Base-by-base conservation (phyloP, 2,329 filamentous ascomycete genomes). In the Celoporthe dispersa region DNA sequence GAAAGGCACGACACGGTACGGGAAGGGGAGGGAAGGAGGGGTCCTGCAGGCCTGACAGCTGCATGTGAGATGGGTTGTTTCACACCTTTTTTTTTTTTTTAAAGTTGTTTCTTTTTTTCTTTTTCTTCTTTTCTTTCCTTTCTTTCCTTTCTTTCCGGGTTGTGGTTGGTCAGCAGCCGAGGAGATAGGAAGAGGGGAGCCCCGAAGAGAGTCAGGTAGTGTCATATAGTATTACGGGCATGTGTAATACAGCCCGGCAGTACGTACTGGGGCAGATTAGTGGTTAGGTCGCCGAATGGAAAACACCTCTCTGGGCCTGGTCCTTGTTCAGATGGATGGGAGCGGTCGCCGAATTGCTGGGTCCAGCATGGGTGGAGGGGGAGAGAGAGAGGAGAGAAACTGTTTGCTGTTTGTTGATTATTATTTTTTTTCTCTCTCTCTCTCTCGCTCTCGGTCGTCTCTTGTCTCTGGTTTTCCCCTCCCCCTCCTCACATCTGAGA, bases 271-370 rank as follows among this genome's bases (percentile, higher is more conserved):
- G 6, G 37, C 12, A 11, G 57, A 39, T 61, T n/a, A 25, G 48
- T 39, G 19, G 19, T 31, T 19, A 55, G 64, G 48, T 65, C 48
- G 64, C 64, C 64, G 64, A 65, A 55, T 53, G 44, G 31, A 3
- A 16, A n/a, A 19, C 5, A 33, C 4, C 57, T 60, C 39, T 60
- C 7, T 53, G 14, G 35, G 6, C 37, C 60, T 25, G 39, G 60
- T 41, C 35, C 37, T 63, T 63, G 12, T 28, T 28, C 28, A 25
- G 11, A 62, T 41, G 7, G 35, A 19, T 41, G 22, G 37, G 25
- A n/a, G 25, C 28, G 14, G n/a, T 64, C 61, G 61, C 61, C 61
- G 61, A 64, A 28, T 7, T 14, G 14, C 61, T 28, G 25, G 61
- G 35, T 31, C 61, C 14, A n/a, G 28, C 61, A 44, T 3, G 8